Percentiles rank a stretch among this genome's conserved stretches.
phyloP scores from a whole-genome alignment of 768 basidiomycete species.

The Tephrocybe sp. region DNA sequence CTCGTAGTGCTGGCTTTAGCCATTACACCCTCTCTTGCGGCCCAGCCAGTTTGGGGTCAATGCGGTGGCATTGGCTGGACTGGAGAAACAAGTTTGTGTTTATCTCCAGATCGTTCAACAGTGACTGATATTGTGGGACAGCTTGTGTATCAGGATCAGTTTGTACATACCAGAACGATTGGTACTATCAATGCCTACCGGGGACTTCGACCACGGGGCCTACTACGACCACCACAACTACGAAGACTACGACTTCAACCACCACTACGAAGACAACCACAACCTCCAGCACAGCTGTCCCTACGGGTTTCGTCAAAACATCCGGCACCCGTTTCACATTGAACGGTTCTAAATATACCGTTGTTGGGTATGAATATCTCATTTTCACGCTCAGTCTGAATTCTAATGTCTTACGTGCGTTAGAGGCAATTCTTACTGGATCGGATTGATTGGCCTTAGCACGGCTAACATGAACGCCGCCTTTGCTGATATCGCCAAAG shows the following conservation, averaged over 20 bases:
- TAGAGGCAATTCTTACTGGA: constrained; percentile 42
- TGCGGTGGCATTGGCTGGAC: constrained; percentile 28
- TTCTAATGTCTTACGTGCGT: background rate
- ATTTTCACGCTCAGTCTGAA: background rate
- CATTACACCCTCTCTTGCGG: constrained; percentile 17
- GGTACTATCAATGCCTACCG: constrained; percentile 42
- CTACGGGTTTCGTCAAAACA: constrained; percentile 40
- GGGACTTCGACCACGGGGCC: constrained; percentile 13
- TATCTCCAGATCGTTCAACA: background rate
- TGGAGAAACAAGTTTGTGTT: constrained; percentile 28
- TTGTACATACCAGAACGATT: constrained; percentile 37
- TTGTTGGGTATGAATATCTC: constrained; percentile 49
- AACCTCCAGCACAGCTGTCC: constrained; percentile 15
- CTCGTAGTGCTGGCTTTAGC: constrained; percentile 18
- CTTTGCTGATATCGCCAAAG: constrained; percentile 45
- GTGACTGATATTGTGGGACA: constrained; percentile 5
- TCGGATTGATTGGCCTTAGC: constrained; percentile 44
- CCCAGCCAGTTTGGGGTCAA: constrained; percentile 19
- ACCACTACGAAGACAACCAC: constrained; percentile 13
- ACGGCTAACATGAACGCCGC: constrained; percentile 44
- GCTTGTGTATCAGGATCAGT: constrained; percentile 31
- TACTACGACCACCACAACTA: constrained; percentile 12
- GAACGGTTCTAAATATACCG: constrained; percentile 46
- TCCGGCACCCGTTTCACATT: constrained; percentile 52
- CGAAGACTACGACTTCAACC: constrained; percentile 14